Evolutionary conservation across 2,329 filamentous ascomycete species (phyloP), one percentile per base, ranked within the genome.

Genomic region (Scedosporium apiospermum): DNA sequence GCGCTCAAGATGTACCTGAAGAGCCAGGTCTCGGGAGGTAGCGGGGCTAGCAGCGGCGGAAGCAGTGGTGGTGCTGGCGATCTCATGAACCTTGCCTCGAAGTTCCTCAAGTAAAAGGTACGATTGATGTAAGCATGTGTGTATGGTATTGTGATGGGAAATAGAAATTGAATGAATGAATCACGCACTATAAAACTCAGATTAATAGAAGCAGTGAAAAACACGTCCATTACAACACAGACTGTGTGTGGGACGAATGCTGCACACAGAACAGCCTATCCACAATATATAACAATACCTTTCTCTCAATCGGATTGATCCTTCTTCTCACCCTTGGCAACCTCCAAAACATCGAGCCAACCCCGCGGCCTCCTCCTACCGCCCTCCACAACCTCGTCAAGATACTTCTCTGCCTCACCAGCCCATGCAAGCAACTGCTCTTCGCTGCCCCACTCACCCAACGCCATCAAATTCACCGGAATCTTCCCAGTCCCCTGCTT

Each of bases 1-100:
- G 93, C 92, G 2, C 75, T 96, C 69, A 92, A 96, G 83, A 89
- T 96, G 85, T 96, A 93, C 75, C 77, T 96, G 79, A 93, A 96
- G 83, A 86, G 83, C 68, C 82, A 91, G 72, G 82, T 82, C 21
- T 74, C 80, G 66, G 77, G 79, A 42, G 73, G 76, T n/a, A 34
- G 30, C 30, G 30, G 30, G 6, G 60, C 58, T 18, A 62, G 62
- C 12, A 46, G 53, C 44, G 38, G 62, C 27, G 41, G 46, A 63
- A 69, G 65, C 65, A 70, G 62, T 18, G 74, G 75, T 1, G 80
- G 83, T 1, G 69, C 88, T 64, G 79, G 74, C 26, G 72, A 79
- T 5, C 69, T 84, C 61, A 64, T 79, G 68, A 70, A 74, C 26
- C 65, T 83, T 68, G 81, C 80, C 4, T 74, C 74, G 67, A 80